These are phyloP conservation scores for Backusella parvicylindrica DNA, from an alignment of 192 early-diverging fungal species.

Conservation along the genomic window DNA sequence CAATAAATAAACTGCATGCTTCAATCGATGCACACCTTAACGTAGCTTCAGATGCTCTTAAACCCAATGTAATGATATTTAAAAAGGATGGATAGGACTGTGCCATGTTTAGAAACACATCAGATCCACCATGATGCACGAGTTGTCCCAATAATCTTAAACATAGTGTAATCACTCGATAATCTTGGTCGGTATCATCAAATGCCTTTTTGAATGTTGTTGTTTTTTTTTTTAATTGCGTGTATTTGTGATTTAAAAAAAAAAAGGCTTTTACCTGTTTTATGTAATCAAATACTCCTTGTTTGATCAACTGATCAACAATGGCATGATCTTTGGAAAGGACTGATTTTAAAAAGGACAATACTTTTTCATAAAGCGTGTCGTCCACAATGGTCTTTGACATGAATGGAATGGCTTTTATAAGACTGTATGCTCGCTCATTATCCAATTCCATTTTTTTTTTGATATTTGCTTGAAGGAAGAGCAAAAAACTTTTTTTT, in stretches of 20 bases:
- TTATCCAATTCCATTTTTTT: not conserved
- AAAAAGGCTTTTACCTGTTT: not conserved
- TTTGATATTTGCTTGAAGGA: not conserved
- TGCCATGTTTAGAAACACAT: not conserved
- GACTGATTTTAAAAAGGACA: constrained; percentile 33
- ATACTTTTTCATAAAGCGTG: constrained; percentile 72
- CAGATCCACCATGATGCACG: not conserved
- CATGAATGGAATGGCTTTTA: constrained; percentile 61
- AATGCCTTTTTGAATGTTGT: constrained; percentile 13
- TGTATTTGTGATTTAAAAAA: too few species aligned
- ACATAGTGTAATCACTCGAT: constrained; percentile 22
- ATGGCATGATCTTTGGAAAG: constrained; percentile 26
- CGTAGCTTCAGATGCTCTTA: constrained; percentile 13
- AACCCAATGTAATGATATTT: not conserved
- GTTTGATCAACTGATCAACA: not conserved
- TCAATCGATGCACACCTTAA: constrained; percentile 25
- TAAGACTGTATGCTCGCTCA: constrained; percentile 40
- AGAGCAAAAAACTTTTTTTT: not conserved
- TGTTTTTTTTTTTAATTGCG: not conserved
- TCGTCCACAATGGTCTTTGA: constrained; percentile 72
- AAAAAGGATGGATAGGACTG: not conserved
- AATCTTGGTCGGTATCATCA: constrained; percentile 22
- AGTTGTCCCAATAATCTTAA: constrained; percentile 25
- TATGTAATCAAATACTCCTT: not conserved
- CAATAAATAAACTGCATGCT: constrained; percentile 14